phyloP scores from a whole-genome alignment of 2,329 filamentous ascomycete genomes.

The Cadophora sp. region DNA sequence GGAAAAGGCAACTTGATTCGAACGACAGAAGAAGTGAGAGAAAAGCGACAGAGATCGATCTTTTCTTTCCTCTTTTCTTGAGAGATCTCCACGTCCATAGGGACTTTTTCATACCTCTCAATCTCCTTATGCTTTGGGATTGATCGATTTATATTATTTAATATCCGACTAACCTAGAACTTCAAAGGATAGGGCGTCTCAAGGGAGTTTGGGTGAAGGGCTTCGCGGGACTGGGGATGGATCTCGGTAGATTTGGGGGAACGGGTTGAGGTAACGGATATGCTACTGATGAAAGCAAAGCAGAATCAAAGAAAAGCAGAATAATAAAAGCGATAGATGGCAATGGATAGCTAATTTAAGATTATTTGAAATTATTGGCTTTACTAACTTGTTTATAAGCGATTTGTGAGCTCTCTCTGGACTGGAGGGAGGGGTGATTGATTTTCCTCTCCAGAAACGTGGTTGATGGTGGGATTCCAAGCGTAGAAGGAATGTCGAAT shows the following conservation, averaged over 20 bases:
- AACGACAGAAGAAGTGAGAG: too few species aligned
- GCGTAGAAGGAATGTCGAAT: too few species aligned
- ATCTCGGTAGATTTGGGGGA: too few species aligned
- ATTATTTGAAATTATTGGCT: not conserved
- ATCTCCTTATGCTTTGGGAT: constrained; percentile 4
- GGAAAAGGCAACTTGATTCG: not conserved
- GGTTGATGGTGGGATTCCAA: too few species aligned
- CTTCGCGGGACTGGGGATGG: too few species aligned
- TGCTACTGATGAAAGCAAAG: not conserved
- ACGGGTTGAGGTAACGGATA: too few species aligned
- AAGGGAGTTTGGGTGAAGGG: too few species aligned
- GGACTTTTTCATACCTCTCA: not conserved
- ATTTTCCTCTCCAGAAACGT: not conserved
- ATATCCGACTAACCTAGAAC: not conserved
- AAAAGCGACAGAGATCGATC: too few species aligned
- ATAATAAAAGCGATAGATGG: not conserved
- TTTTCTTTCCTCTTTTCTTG: not conserved
- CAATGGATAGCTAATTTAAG: not conserved
- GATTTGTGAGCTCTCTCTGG: not conserved
- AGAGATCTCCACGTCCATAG: not conserved
- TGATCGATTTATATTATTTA: constrained; percentile 26
- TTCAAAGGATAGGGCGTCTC: too few species aligned
- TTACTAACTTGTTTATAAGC: too few species aligned
- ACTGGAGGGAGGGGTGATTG: not conserved
- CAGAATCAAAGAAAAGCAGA: not conserved